These are phyloP conservation scores for Ophiocordyceps camponoti-floridani DNA, from an alignment of 2,329 filamentous ascomycete genomes.

Conservation along the genomic window DNA sequence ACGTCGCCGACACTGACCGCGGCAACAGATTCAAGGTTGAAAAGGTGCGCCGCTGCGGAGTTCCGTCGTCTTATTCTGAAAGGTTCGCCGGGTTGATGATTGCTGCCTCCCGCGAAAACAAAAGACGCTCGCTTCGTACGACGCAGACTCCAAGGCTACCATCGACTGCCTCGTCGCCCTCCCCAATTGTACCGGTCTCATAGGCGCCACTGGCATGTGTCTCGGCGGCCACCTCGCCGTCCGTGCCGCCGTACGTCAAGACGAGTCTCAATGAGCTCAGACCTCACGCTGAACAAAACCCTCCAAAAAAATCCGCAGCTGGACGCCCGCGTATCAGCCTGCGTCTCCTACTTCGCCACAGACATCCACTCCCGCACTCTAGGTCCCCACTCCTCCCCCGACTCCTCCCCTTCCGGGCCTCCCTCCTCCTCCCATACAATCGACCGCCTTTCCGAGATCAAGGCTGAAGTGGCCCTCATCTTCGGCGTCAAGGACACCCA, in stretches of 20 bases:
- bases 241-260: constrained; percentile 30
- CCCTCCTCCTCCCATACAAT: constrained; percentile 29
- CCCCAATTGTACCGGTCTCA: constrained; percentile 61
- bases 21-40: constrained; percentile 76
- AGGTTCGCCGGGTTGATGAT: no score
- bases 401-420: constrained; percentile 21
- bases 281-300: not conserved
- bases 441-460: constrained; percentile 43
- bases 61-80: no score
- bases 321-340: constrained; percentile 57
- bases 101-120: not conserved
- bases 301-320: constrained; percentile 22
- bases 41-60: constrained; percentile 34
- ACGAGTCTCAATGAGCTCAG: not conserved
- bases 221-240: constrained; percentile 72
- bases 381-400: constrained; percentile 36
- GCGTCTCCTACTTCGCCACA: constrained; percentile 81
- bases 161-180: constrained; percentile 55
- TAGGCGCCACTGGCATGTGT: constrained; percentile 80
- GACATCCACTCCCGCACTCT: constrained; percentile 72
- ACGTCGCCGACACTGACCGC: constrained; percentile 69
- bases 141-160: constrained; percentile 53
- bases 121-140: constrained; percentile 68
- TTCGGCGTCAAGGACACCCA: constrained; percentile 86
- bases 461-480: constrained; percentile 76